A percentile compares a stretch with the other conserved stretches of the same genome.
Evolutionary conservation across 208 protist species (phyloP).

Genomic region (Crithidia fasciculata): DNA sequence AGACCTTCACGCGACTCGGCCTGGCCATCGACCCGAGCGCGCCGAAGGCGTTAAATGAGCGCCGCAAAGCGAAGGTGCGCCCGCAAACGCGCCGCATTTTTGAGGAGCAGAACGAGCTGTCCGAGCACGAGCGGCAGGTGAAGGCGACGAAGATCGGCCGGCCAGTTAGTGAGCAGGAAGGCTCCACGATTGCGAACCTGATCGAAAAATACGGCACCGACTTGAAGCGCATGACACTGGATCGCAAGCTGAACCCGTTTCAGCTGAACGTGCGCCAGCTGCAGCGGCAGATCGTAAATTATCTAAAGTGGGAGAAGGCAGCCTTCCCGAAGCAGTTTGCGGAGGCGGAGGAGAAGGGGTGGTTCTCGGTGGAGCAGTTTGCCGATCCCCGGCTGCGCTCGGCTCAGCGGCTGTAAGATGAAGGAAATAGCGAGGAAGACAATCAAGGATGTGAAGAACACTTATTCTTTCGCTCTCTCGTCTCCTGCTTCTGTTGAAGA

Average conservation of each 20-base stretch:
- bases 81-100: constrained; percentile 44
- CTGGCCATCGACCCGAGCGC: constrained; percentile 72
- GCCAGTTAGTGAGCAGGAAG: constrained; percentile 81
- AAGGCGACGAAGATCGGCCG: constrained; percentile 54
- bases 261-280: constrained; percentile 88
- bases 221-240: constrained; percentile 83
- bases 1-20: constrained; percentile 81
- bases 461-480: neutral
- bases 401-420: constrained; percentile 22
- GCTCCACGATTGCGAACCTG: constrained; percentile 69
- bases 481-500: neutral
- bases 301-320: constrained; percentile 79
- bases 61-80: constrained; percentile 57
- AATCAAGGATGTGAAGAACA: neutral
- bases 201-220: constrained; percentile 76
- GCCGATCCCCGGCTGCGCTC: constrained; percentile 59
- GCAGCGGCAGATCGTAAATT: constrained; percentile 85
- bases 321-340: constrained; percentile 74
- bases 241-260: constrained; percentile 83
- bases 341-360: constrained; percentile 77
- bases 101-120: constrained; percentile 59
- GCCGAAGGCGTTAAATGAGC: constrained; percentile 30
- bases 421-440: neutral
- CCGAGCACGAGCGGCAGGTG: constrained; percentile 31
- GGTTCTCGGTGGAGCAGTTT: constrained; percentile 73